A percentile compares a stretch with the other conserved stretches of the same genome.
phyloP scores from a whole-genome alignment of 805 yeast species.

The Helenozyma rhizophorensis region DNA sequence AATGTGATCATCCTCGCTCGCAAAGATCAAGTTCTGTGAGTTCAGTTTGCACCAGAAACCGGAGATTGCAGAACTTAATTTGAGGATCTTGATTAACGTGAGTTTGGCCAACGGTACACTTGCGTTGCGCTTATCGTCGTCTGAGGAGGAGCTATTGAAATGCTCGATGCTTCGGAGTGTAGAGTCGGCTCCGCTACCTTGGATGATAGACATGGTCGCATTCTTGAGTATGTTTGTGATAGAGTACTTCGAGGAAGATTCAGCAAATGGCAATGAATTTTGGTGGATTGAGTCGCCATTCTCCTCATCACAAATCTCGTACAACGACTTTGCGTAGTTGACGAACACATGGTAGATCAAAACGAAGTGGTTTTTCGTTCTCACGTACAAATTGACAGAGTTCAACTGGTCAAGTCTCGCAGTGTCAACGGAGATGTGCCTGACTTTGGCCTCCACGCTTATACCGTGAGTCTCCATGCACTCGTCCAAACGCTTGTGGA shows the following conservation, averaged over 20 bases:
- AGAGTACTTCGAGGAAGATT: conserved; percentile 21
- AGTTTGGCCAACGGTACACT: conserved; percentile 25
- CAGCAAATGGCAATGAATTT: conserved; percentile 30
- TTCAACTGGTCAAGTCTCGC: conserved; percentile 22
- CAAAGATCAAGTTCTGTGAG: conserved; percentile 34
- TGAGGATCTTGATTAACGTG: conserved; percentile 28
- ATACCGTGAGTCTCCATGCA: conserved; percentile 12
- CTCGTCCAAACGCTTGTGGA: conserved; percentile 11
- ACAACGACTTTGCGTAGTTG: conserved; percentile 28
- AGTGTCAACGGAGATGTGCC: conserved; percentile 33
- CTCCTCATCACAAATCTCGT: conserved; percentile 24
- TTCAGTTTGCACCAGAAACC: conserved; percentile 35
- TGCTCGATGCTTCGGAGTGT: conserved; percentile 35
- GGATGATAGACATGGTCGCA: conserved; percentile 31
- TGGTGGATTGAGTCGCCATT: conserved; percentile 29
- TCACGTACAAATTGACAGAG: conserved; percentile 11
- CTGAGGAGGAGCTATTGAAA: conserved; percentile 23
- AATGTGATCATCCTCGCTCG: conserved; percentile 21
- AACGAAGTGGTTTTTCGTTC: conserved; percentile 9
- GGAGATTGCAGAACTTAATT: conserved; percentile 27
- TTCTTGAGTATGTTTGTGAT: conserved; percentile 25
- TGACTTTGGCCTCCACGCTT: conserved; percentile 16
- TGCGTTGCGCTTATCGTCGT: conserved; percentile 28
- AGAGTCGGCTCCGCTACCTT: conserved; percentile 16
- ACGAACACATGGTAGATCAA: conserved; percentile 19